Evolutionary conservation across 257 asterid genomes (phyloP).

Genomic region (Datura wrightii): DNA sequence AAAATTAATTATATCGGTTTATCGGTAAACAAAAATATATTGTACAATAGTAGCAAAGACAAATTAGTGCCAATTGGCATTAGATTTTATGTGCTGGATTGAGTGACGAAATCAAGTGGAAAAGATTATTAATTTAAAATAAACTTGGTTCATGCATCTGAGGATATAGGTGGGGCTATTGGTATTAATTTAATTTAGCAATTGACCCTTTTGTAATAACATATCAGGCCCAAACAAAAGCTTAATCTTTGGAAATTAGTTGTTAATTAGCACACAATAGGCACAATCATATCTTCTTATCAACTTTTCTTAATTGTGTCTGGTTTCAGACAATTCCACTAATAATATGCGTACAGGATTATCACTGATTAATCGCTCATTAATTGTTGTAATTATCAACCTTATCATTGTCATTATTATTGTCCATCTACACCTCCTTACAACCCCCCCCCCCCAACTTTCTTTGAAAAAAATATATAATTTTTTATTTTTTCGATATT

Average conservation of each 20-base stretch:
- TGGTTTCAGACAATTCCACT: background rate
- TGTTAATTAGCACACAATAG: slow-evolving; percentile 27
- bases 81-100: slow-evolving; percentile 24
- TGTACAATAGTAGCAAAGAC: background rate
- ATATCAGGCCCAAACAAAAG: background rate
- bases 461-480: no score
- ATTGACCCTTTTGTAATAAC: slow-evolving; percentile 8
- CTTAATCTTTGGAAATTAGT: slow-evolving; percentile 14
- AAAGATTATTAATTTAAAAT: background rate
- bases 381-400: slow-evolving; percentile 13
- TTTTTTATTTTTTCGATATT: no score
- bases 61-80: background rate
- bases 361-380: slow-evolving; percentile 2
- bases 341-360: background rate
- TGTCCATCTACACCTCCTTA: background rate
- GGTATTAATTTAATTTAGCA: background rate
- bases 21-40: background rate
- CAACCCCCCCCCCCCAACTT: background rate
- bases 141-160: slow-evolving; percentile 28
- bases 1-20: no score
- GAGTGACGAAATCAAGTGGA: slow-evolving; percentile 10
- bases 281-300: slow-evolving; percentile 16
- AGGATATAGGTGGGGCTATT: background rate
- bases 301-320: slow-evolving; percentile 9
- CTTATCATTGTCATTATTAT: slow-evolving; percentile 27